Evolutionary conservation across 805 yeast genomes (phyloP), one percentile per base, ranked within the genome.

Genomic region (Candida quercuum): DNA sequence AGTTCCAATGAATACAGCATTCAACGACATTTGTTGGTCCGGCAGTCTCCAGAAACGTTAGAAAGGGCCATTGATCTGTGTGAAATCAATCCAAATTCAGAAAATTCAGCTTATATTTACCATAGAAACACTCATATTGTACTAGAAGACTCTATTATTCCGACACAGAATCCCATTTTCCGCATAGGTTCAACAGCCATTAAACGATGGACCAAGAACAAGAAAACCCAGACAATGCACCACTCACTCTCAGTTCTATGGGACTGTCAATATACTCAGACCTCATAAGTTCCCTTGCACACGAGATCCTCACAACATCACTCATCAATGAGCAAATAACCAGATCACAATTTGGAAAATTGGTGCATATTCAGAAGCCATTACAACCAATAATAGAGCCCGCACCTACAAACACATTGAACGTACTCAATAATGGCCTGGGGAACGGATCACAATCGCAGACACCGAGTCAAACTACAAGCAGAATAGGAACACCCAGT

Each of bases 401-500:
- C 26, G 5, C 32, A 23, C 6, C 40, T 35, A 2, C 39, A 33
- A 10, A 30, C 41, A 11, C 36, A 36, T 8, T 33, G 27, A 4
- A 17, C 36, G 12, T 25, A 10, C 30, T 33, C 3, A 25, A 33
- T 18, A n/a, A n/a, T n/a, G n/a, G n/a, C n/a, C n/a, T n/a, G n/a
- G 35, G 19, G 12, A 24, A 7, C 19, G 8, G 10, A 14, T 13
- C 26, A 16, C 28, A 25, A 12, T 22, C 28, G 15, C 28, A 33
- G n/a, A 36, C 38, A 27, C 32, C 42, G 15, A 35, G 46, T 21
- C 41, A 37, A 27, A 36, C 16, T 21, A 35, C 24, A 13, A 39
- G 39, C 23, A 15, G 53, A 12, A 41, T 30, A 14, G 38, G 45
- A 10, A 45, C 52, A 10, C 54, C 56, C 16, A 39, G 40, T 13